Conservation (phyloP, 352 stramenopile species). For the Pythium utonaiense region DNA sequence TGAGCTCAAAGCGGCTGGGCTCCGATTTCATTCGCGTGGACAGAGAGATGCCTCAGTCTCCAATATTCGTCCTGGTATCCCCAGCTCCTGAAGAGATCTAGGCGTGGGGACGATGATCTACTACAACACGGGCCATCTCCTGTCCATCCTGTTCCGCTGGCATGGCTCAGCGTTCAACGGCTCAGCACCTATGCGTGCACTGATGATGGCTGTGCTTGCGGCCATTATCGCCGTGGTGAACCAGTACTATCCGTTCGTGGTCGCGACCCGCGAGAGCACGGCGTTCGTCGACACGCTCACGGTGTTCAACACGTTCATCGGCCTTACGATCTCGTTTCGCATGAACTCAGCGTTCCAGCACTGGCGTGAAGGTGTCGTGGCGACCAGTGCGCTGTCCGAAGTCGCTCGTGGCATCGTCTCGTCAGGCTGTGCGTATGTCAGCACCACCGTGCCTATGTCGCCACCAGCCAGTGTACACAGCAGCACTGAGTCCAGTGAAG, state of each 20-base stretch:
- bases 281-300: slow-evolving; percentile 77
- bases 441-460: slow-evolving; percentile 32
- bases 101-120: slow-evolving; percentile 56
- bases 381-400: slow-evolving; percentile 58
- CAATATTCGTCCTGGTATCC: neutral
- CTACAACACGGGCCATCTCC: slow-evolving; percentile 64
- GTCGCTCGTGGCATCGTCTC: slow-evolving; percentile 64
- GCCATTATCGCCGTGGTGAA: slow-evolving; percentile 46
- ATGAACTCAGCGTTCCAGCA: slow-evolving; percentile 81
- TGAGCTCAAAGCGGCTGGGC: neutral
- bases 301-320: slow-evolving; percentile 86
- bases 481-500: slow-evolving; percentile 11
- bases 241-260: slow-evolving; percentile 57
- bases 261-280: slow-evolving; percentile 56
- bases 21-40: neutral
- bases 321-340: slow-evolving; percentile 74
- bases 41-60: neutral
- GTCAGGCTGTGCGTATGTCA: slow-evolving; percentile 64
- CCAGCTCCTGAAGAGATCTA: neutral
- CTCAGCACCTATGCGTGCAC: slow-evolving; percentile 48
- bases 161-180: slow-evolving; percentile 77
- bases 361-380: slow-evolving; percentile 68
- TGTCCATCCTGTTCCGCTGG: slow-evolving; percentile 57
- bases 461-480: neutral
- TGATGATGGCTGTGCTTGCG: slow-evolving; percentile 69